Percentiles rank a stretch among this genome's conserved stretches.
phyloP scores from a whole-genome alignment of 371 early-diverging fungal species.

The Polyrhizophydium stewartii region DNA sequence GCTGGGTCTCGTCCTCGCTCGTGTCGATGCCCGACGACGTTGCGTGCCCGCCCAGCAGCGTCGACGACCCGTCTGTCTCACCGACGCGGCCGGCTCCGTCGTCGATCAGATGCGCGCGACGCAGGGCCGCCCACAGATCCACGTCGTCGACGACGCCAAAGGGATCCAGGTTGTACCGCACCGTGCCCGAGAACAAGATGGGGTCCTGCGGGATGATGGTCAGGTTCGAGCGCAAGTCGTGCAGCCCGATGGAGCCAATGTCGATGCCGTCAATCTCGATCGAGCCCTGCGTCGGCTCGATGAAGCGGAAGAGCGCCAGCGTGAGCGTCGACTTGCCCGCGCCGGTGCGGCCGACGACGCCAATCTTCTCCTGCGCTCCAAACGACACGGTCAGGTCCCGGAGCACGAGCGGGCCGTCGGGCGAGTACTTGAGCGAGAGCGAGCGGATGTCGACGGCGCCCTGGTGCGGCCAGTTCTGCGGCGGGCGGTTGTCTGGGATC shows the following conservation, averaged over 20 bases:
- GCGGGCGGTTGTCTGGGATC: slow-evolving; percentile 37
- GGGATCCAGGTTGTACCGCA: slow-evolving; percentile 37
- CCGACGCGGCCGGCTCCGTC: slow-evolving; percentile 6
- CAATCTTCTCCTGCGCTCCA: slow-evolving; percentile 40
- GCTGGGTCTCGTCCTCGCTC: slow-evolving; percentile 50
- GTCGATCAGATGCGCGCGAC: not conserved
- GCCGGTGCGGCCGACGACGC: slow-evolving; percentile 63
- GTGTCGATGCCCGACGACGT: slow-evolving; percentile 62
- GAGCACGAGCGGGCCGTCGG: slow-evolving; percentile 24
- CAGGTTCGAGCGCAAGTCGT: slow-evolving; percentile 5
- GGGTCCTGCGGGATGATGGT: slow-evolving; percentile 44
- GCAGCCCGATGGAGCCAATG: not conserved
- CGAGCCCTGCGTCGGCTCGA: slow-evolving; percentile 42
- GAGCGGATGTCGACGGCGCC: slow-evolving; percentile 51
- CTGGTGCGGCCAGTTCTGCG: slow-evolving; percentile 42
- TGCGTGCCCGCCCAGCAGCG: slow-evolving; percentile 48
- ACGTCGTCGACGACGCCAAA: slow-evolving; percentile 23
- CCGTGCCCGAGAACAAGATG: slow-evolving; percentile 38
- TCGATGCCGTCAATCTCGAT: slow-evolving; percentile 55
- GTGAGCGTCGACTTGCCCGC: slow-evolving; percentile 5
- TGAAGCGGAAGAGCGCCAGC: slow-evolving; percentile 27
- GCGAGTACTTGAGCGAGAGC: slow-evolving; percentile 5
- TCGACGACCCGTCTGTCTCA: slow-evolving; percentile 44
- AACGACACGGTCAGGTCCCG: slow-evolving; percentile 48
- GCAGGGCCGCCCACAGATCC: slow-evolving; percentile 34